A percentile compares a stretch with the other conserved stretches of the same genome.
Conservation (phyloP, 2,329 filamentous ascomycete genomes). For the Microdochium bolleyi region DNA sequence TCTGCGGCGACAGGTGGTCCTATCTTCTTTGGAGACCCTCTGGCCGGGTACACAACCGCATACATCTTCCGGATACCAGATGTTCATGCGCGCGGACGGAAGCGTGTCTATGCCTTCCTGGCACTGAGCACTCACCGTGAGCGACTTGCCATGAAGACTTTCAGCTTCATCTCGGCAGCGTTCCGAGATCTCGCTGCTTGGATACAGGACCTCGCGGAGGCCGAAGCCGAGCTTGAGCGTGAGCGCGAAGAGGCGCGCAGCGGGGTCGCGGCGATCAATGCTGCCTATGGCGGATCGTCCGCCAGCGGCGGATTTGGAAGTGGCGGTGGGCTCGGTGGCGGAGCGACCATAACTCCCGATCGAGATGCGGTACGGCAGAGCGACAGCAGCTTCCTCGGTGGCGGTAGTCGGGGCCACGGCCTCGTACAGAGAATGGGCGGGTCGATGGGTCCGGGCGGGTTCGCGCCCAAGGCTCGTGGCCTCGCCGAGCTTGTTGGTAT, state of each 20-base stretch:
- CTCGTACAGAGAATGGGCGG: slow-evolving; percentile 51
- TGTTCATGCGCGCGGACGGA: slow-evolving; percentile 58
- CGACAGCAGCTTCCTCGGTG: slow-evolving; percentile 48
- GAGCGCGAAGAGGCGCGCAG: slow-evolving; percentile 30
- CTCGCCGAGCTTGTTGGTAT: slow-evolving; percentile 58
- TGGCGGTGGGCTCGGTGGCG: slow-evolving; percentile 19
- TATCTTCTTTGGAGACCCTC: slow-evolving; percentile 60
- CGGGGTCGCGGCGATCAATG: slow-evolving; percentile 29
- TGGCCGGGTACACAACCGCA: slow-evolving; percentile 60
- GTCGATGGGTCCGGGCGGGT: slow-evolving; percentile 43
- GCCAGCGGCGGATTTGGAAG: slow-evolving; percentile 27
- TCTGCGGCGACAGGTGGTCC: slow-evolving; percentile 51
- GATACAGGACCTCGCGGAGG: slow-evolving; percentile 58
- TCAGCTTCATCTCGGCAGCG: slow-evolving; percentile 51
- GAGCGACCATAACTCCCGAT: slow-evolving; percentile 12
- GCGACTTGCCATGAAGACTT: slow-evolving; percentile 57
- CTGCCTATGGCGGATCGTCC: slow-evolving; percentile 22
- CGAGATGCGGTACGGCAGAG: slow-evolving; percentile 21
- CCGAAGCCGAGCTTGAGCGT: slow-evolving; percentile 49
- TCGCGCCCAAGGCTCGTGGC: slow-evolving; percentile 49
- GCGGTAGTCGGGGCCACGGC: slow-evolving; percentile 37
- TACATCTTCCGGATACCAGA: slow-evolving; percentile 65
- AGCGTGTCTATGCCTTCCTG: slow-evolving; percentile 61
- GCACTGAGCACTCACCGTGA: slow-evolving; percentile 59
- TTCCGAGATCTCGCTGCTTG: slow-evolving; percentile 58